Base-by-base conservation (phyloP, 345 rosid species). In the Gossypium raimondii region DNA sequence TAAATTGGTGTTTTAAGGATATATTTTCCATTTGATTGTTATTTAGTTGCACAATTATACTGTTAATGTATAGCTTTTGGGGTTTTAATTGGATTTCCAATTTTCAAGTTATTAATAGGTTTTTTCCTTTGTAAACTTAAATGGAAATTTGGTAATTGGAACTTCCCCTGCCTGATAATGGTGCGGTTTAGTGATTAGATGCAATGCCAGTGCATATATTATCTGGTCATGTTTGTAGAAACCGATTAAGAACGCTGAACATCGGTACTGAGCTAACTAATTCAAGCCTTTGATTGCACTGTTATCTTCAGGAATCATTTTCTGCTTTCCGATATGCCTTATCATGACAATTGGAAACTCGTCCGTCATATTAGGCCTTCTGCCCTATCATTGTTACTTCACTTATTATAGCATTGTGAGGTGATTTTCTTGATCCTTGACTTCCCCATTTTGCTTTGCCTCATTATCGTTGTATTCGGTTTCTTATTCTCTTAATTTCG, bases 321-420 rank as follows among this genome's bases (percentile, higher is more conserved):
- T 93, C 76, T 91, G 92, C 81, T 97, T 96, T 14, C 61, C 85
- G 71, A 66, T 86, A 74, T 84, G 97, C 86, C 85, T 95, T 51
- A 83, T 86, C 78, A 60, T 90, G 86, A 70, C 87, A 9, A 67
- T 84, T 17, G 99, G 98, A 67, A 93, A 90, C 84, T 86, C 93
- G 29, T 85, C 82, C 9, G 81, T 93, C 85, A 82, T 89, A 75
- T 73, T 95, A 83, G 90, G 88, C 43, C 96, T 95, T 73, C 87
- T 87, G 84, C 98, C 93, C 0, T 82, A 77, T 1, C 97, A 93
- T 57, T 62, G 29, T 53, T 59, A 81, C 69, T 90, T 90, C 91
- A 93, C 98, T 43, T 89, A 77, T 53, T 87, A 87, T 81, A 91
- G 88, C 47, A 79, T 89, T 73, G 25, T 80, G 24, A 90, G 99